phyloP scores from a whole-genome alignment of 371 early-diverging fungal genomes.

The Blakeslea trispora region DNA sequence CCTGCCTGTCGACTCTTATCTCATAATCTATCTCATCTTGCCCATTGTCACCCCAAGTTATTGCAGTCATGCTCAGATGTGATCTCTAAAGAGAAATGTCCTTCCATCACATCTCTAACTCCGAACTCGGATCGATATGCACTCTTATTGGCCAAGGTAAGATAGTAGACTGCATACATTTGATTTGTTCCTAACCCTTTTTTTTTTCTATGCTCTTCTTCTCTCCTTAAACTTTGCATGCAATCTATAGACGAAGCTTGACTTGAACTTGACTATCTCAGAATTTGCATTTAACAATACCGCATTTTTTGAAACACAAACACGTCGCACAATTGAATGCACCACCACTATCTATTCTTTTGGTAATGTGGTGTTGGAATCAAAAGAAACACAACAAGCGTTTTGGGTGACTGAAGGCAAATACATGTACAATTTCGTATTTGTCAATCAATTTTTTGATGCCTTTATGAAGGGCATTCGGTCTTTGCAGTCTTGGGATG shows the following conservation, averaged over 20 bases:
- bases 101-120: conserved; percentile 19
- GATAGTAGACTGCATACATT: neutral
- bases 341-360: conserved; percentile 60
- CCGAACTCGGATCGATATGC: neutral
- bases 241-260: conserved; percentile 47
- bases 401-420: conserved; percentile 31
- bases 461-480: conserved; percentile 47
- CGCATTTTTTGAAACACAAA: conserved; percentile 46
- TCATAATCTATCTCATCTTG: conserved; percentile 43
- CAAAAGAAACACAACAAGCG: conserved; percentile 49
- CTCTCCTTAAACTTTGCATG: too few species aligned
- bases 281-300: conserved; percentile 40
- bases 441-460: conserved; percentile 56
- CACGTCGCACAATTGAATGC: conserved; percentile 45
- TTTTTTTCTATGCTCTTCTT: too few species aligned
- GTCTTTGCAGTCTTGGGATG: conserved; percentile 37
- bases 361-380: conserved; percentile 52
- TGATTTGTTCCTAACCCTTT: too few species aligned
- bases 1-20: conserved; percentile 31
- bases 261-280: conserved; percentile 42
- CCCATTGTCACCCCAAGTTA: conserved; percentile 42
- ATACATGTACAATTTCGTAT: conserved; percentile 46
- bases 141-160: conserved; percentile 23
- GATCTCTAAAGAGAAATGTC: conserved; percentile 38
- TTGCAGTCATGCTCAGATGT: conserved; percentile 13